Evolutionary conservation across 495 filamentous ascomycete species (phyloP), one percentile per base, ranked within the genome.

Genomic region (Ramalina peruviana): DNA sequence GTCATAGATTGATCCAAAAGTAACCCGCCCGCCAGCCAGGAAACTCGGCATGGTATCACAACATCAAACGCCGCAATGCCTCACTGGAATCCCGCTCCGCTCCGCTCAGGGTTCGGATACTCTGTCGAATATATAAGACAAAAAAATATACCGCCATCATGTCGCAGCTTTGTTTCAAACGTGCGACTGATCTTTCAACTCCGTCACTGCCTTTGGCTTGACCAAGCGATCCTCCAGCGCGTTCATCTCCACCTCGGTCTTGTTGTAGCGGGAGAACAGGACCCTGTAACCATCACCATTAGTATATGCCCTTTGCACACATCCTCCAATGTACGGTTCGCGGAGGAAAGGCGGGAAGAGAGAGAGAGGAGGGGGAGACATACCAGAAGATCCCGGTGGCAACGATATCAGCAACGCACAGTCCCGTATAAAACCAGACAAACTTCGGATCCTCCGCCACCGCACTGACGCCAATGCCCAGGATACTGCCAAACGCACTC

Each of bases 301-400:
- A 48, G 45, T 27, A 36, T 36, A 6, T 13, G 13, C 21, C 16
- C 9, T 13, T 15, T 4, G 9, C 15, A 27, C 15, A 27, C 25
- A 13, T 5, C 16, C 11, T 25, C 12, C 23, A 25, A 4, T 25
- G 3, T 6, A 25, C 23, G 6, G 6, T 25, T 6, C 23, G 6
- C 23, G 6, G 4, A 25, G 23, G 23, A 25, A 25, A 7, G 9
- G 30, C 3, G 9, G 30, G 12, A 3, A 33, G 12, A 33, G 12
- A 7, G 12, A 11, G 30, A 13, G 30, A 11, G 7, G 30, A 11
- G 12, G 12, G 9, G 12, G 10, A 30, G 6, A 48, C 45, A 26
- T 36, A 48, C 56, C 50, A 75, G 67, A 75, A 75, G 54, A 72
- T 54, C 25, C 67, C 58, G 55, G 69, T 68, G n/a, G 58, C 59